phyloP scores from a whole-genome alignment of 2,329 filamentous ascomycete genomes.

The Periconia sp. region DNA sequence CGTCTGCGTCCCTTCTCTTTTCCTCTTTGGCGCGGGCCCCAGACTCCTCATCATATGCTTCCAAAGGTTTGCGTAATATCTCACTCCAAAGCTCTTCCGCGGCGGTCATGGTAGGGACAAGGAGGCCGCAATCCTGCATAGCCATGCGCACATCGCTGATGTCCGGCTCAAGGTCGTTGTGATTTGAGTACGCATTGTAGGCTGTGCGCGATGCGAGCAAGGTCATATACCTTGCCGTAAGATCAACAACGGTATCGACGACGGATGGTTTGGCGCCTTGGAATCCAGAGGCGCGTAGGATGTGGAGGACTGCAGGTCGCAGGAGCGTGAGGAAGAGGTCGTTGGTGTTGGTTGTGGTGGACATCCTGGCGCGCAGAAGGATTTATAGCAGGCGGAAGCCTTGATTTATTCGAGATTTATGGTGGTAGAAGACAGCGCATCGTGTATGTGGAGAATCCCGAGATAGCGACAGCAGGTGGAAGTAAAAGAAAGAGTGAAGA shows the following conservation, averaged over 20 bases:
- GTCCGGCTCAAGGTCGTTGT: constrained; percentile 64
- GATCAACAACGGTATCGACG: constrained; percentile 83
- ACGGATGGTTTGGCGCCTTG: constrained; percentile 79
- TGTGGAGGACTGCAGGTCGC: constrained; percentile 84
- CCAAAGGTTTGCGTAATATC: constrained; percentile 47
- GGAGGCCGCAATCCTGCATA: constrained; percentile 75
- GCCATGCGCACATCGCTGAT: constrained; percentile 84
- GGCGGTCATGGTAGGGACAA: constrained; percentile 68
- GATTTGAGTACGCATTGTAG: constrained; percentile 69
- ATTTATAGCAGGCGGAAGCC: not conserved
- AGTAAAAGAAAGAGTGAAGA: constrained; percentile 10
- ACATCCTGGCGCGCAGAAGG: constrained; percentile 31
- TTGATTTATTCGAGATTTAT: constrained; percentile 8
- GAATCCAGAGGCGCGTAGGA: constrained; percentile 88
- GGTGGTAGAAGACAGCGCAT: constrained; percentile 26
- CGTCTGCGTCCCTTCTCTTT: constrained; percentile 62
- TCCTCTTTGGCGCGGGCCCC: constrained; percentile 47
- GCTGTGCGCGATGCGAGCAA: constrained; percentile 74
- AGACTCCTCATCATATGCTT: constrained; percentile 44
- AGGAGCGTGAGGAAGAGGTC: constrained; percentile 74
- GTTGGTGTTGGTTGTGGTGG: constrained; percentile 21
- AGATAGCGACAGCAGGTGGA: constrained; percentile 1
- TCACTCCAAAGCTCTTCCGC: constrained; percentile 69
- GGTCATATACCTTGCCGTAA: constrained; percentile 78
- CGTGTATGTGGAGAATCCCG: constrained; percentile 7